These are phyloP conservation scores for Bauhinia variegata DNA, from an alignment of 306 rosid genomes.

Conservation along the genomic window DNA sequence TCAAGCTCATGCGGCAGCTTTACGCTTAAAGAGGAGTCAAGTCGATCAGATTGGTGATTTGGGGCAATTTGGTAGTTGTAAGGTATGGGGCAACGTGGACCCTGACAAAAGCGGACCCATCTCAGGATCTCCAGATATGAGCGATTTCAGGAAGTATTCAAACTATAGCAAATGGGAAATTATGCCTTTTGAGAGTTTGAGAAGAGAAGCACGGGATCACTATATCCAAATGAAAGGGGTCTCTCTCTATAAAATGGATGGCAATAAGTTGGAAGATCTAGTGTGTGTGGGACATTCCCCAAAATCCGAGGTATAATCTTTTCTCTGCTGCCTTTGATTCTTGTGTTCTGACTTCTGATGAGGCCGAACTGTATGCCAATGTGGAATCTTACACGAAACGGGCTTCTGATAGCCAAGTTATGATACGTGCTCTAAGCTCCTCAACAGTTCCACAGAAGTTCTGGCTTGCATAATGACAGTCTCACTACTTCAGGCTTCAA, in stretches of 20 bases:
- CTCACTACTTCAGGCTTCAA: conserved; percentile 2
- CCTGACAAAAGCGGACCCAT: conserved; percentile 67
- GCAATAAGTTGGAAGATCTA: conserved; percentile 91
- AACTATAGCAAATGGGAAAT: conserved; percentile 90
- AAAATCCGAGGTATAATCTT: conserved; percentile 48
- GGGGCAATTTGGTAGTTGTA: conserved; percentile 91
- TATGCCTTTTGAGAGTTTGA: conserved; percentile 72
- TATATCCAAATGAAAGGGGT: conserved; percentile 82
- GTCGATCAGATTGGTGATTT: conserved; percentile 45
- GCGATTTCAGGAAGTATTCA: conserved; percentile 69
- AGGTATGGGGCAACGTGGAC: conserved; percentile 82
- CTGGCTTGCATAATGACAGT: conserved; percentile 32
- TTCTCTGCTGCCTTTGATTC: conserved; percentile 25
- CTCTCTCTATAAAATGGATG: conserved; percentile 91
- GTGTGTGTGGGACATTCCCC: conserved; percentile 87
- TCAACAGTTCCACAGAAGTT: conserved; percentile 12
- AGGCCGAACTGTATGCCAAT: conserved; percentile 9
- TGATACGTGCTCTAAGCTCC: conserved; percentile 2
- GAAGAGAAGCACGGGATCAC: conserved; percentile 78
- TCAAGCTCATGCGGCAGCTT: conserved; percentile 85
- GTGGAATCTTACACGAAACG: conserved; percentile 36
- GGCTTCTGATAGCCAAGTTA: conserved; percentile 22
- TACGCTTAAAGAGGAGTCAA: conserved; percentile 59
- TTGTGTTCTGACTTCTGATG: conserved; percentile 12
- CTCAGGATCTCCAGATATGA: conserved; percentile 91